phyloP scores from a whole-genome alignment of 208 protist genomes.

The Leishmania braziliensis region DNA sequence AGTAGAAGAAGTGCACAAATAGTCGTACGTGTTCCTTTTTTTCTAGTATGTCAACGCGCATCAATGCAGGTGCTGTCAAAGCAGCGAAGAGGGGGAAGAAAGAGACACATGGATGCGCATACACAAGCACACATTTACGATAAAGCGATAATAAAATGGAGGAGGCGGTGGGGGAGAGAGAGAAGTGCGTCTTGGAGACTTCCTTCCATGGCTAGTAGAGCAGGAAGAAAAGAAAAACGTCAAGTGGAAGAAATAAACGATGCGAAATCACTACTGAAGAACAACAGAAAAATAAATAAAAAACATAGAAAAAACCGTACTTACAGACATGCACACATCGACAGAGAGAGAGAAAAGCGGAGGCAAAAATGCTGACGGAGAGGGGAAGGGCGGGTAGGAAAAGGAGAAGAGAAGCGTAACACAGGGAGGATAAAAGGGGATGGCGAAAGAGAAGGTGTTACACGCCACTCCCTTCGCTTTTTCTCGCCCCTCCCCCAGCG shows the following conservation, averaged over 20 bases:
- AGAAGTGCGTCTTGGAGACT: not conserved
- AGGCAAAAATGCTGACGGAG: not conserved
- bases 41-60: not conserved
- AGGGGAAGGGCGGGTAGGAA: not conserved
- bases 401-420: not conserved
- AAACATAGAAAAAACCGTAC: not conserved
- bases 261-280: not conserved
- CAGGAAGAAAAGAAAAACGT: not conserved
- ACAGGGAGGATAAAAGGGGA: not conserved
- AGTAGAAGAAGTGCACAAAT: not conserved
- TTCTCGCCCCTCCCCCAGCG: not conserved
- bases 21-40: not conserved
- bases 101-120: not conserved
- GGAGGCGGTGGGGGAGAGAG: not conserved
- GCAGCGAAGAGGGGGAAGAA: not conserved
- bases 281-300: not conserved
- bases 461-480: not conserved
- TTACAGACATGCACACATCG: not conserved
- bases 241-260: not conserved
- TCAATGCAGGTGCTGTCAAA: not conserved
- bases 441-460: not conserved
- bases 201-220: not conserved
- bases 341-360: not conserved
- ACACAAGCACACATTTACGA: not conserved
- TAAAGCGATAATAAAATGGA: not conserved